These are phyloP conservation scores for Fusarium begoniae DNA, from an alignment of 2,329 filamentous ascomycete species.

Conservation along the genomic window DNA sequence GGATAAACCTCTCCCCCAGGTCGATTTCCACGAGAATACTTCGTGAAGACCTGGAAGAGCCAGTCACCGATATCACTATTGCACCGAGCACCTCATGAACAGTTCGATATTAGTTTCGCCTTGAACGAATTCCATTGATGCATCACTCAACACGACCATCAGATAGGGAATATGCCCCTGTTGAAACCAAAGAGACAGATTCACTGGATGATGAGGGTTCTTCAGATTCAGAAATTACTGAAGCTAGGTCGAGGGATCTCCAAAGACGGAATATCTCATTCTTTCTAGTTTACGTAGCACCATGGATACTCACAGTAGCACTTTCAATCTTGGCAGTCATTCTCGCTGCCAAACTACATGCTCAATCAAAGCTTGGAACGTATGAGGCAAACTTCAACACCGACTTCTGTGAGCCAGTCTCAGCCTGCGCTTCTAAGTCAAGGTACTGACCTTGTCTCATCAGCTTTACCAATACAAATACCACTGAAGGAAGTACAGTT, in stretches of 20 bases:
- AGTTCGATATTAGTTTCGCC: accelerated
- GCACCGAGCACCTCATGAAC: accelerated
- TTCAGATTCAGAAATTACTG: not conserved
- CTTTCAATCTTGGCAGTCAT: not conserved
- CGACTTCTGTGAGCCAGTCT: not conserved
- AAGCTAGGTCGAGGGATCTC: accelerated
- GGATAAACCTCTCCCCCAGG: not conserved
- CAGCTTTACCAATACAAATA: not conserved
- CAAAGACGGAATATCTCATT: not conserved
- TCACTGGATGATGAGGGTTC: not conserved
- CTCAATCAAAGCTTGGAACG: not conserved
- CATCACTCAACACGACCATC: not conserved
- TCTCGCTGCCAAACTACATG: not conserved
- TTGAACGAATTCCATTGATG: not conserved
- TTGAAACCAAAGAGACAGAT: not conserved
- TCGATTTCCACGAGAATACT: accelerated
- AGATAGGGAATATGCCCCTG: not conserved
- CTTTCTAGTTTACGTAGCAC: not conserved
- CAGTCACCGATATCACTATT: too few relatives aligned
- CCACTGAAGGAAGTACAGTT: not conserved
- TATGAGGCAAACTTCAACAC: not conserved
- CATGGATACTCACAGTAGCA: not conserved
- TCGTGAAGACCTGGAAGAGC: not conserved
- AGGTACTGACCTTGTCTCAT: not conserved
- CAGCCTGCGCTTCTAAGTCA: accelerated